Evolutionary conservation across 441 rosid genomes (phyloP), one percentile per base, ranked within the genome.

Genomic region (Theobroma grandiflorum): DNA sequence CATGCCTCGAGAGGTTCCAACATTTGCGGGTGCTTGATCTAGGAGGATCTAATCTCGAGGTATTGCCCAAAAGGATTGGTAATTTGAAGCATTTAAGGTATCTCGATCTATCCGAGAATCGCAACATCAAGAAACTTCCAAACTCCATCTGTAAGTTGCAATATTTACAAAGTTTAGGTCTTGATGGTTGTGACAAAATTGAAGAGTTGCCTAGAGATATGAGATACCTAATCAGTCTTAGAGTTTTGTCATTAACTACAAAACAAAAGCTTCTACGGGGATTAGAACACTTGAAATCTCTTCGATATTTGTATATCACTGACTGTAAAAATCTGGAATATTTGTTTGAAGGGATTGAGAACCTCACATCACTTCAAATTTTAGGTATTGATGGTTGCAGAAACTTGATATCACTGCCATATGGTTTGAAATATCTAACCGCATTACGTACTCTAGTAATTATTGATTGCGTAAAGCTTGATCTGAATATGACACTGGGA

Each of bases 81-180:
- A 22, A 6, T 59, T 52, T 83, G 58, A 79, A 81, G 78, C 85
- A 77, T 59, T 9, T 84, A 75, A 78, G 86, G 7, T 70, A 12
- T 65, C 78, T 87, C 4, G 9, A 66, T 47, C 31, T 83, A 12
- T 3, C 8, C 0, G 0, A 9, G 0, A 26, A 11, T 42, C 4
- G 2, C 4, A 77, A 49, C 33, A 77, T 85, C 22, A 67, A 77
- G 67, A 80, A 45, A 43, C 66, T 86, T 20, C 84, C 85, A 0
- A 62, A 42, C 3, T 75, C 86, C 3, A 22, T 84, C 20, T 72
- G 72, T 4, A 59, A 75, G 70, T 70, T 86, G 8, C 84, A 45
- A 6, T 67, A 26, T 57, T 76, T 87, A 64, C 81, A 81, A 69
- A 52, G 52, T 40, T 50, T 87, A 4, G 0, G 6, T 1, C 12